Evolutionary conservation across 192 early-diverging fungal genomes (phyloP), one percentile per base, ranked within the genome.

Genomic region (Gryganskiella cystojenkinii): DNA sequence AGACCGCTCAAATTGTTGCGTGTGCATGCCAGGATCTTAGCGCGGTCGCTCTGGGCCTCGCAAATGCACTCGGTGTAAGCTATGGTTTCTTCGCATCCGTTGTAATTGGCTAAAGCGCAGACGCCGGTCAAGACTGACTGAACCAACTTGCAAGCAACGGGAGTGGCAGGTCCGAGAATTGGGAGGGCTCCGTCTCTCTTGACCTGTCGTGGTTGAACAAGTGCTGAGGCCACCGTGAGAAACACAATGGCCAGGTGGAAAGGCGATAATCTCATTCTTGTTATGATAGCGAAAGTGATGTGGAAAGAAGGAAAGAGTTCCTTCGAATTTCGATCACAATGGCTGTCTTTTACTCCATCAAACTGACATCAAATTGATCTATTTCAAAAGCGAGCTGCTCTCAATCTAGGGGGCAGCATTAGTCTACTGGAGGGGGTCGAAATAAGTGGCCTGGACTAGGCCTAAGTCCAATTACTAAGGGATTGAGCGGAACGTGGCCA

Each of bases 11-110:
- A 56, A 9, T 35, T 30, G 34, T 28, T 35, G 17, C 33, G 54
- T 0, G 54, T 33, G 19, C 54, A 56, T 0, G 6, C 15, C 54
- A 56, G 20, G 15, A 35, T 33, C 54, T 56, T 56, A 3, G 34
- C 30, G 3, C 1, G 0, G n/a, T 56, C 54, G 2, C 33, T 9
- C 20, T 56, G 54, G 25, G 54, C 54, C 14, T 28, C 0, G 54
- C 54, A 56, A 37, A 56, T 35, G 54, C 54, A 56, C n/a, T 56
- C 31, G 17, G 54, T 56, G 11, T 56, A 56, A 9, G 28, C 33
- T 2, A 56, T 33, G 15, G 54, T 56, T 20, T 56, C 54, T 33
- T 56, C 54, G 54, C 54, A 56, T 35, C 54, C 54, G 33, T 56
- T 20, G 54, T 56, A 56, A 37, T 56, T 56, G 54, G 54, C 54